phyloP scores from a whole-genome alignment of 139 green algal species.

The Diplosphaera chodatii region DNA sequence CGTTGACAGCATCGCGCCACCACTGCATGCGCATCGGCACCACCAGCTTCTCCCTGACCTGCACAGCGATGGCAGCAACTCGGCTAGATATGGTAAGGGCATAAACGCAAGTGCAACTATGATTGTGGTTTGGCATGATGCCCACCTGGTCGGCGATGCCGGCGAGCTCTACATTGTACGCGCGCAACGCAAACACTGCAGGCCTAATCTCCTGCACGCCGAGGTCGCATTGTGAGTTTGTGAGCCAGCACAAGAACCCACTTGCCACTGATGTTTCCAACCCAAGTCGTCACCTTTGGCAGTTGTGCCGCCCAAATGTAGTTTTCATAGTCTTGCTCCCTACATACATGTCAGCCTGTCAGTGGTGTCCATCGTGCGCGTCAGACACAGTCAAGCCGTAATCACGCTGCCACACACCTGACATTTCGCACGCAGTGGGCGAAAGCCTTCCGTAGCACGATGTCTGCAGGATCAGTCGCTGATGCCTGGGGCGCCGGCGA shows the following conservation, averaged over 20 bases:
- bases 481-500: neutral
- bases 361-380: too few species aligned
- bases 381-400: neutral
- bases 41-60: constrained; percentile 35
- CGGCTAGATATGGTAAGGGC: too few species aligned
- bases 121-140: neutral
- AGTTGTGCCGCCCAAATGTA: constrained; percentile 62
- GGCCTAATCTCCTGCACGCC: constrained; percentile 45
- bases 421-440: neutral
- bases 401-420: neutral
- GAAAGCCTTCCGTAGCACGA: neutral
- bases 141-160: constrained; percentile 37
- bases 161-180: constrained; percentile 69
- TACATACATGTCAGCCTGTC: neutral
- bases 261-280: too few species aligned
- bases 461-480: neutral
- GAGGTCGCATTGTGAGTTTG: neutral
- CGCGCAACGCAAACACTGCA: constrained; percentile 58
- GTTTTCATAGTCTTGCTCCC: constrained; percentile 57
- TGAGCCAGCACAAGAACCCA: too few species aligned
- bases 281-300: constrained; percentile 28
- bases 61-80: constrained; percentile 36
- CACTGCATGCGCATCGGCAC: constrained; percentile 66
- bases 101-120: too few species aligned
- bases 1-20: constrained; percentile 69